These are phyloP conservation scores for Harringtonia lauricola DNA, from an alignment of 2,329 filamentous ascomycete species.

Conservation along the genomic window DNA sequence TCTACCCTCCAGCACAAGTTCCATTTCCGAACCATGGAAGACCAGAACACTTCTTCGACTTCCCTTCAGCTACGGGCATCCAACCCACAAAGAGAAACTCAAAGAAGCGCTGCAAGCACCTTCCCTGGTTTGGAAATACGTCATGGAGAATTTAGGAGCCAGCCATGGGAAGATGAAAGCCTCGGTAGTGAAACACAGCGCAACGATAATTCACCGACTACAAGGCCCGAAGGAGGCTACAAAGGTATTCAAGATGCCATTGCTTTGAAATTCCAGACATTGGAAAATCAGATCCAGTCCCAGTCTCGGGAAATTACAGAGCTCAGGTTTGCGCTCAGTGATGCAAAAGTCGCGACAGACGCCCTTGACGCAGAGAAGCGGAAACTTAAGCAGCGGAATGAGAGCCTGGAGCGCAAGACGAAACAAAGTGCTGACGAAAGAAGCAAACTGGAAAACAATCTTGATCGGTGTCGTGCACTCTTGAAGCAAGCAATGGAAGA, in stretches of 20 bases:
- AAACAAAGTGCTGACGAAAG: conserved; percentile 17
- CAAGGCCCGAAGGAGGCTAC: neutral
- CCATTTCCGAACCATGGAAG: neutral
- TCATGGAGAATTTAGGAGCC: neutral
- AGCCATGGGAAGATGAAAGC: neutral
- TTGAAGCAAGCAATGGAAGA: conserved; percentile 35
- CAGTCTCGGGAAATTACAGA: conserved; percentile 7
- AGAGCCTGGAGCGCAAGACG: conserved; percentile 17
- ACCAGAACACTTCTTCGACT: neutral
- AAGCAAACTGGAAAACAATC: conserved; percentile 22
- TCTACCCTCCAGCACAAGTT: conserved; percentile 6
- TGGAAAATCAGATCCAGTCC: conserved; percentile 2
- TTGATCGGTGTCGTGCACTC: conserved; percentile 22
- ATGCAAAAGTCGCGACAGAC: conserved; percentile 2
- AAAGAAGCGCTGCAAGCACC: neutral
- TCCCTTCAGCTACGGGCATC: neutral
- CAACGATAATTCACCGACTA: neutral
- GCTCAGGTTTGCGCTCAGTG: conserved; percentile 8
- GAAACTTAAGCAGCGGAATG: conserved; percentile 6
- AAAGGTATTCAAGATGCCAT: conserved; percentile 7
- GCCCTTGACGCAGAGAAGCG: conserved; percentile 7
- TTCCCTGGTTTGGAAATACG: neutral
- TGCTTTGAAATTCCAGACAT: conserved; percentile 3
- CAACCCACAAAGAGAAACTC: neutral
- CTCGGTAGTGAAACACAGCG: neutral